Evolutionary conservation across 768 basidiomycete species (phyloP), one percentile per base, ranked within the genome.

Genomic region (Lactifluus rugatus): DNA sequence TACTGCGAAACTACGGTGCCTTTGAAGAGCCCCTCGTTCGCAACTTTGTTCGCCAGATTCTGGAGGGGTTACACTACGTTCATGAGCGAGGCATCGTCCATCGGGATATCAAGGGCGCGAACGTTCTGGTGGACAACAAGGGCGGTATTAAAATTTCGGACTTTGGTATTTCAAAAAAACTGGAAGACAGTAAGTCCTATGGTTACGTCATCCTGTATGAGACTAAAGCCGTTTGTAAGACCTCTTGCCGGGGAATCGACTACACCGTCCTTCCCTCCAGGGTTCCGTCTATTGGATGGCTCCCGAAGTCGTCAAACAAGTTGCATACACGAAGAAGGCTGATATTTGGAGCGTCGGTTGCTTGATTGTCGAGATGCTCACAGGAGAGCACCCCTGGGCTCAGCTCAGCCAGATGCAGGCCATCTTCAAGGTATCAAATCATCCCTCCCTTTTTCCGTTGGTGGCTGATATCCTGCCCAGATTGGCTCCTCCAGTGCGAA

Each of bases 261-360:
- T 84, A 45, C 87, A 97, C 68, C 79, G 96, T 7, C 90, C 93
- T 5, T 98, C 96, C 1, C 74, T 98, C 5, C 96, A 98, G 70
- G 96, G 96, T 2, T 96, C 93, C 1, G 94, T 97, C 11, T 98
- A 96, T 73, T 98, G 95, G 95, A 97, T 98, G 95, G 95, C 95
- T 0, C 95, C 95, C 0, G 95, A 97, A 71, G 93, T 97, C 19
- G 96, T 98, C 58, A 94, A 94, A 68, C 96, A 99, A 74, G 93
- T 85, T 25, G 81, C 84, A 0, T 91, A 96, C 68, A 94, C 93
- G 10, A 79, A 77, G 60, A 94, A 94, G 67, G 93, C 93, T 6
- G 94, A 96, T 69, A 94, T 96, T 54, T 97, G 94, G 94, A 91
- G 89, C 69, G 86, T 97, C 1, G 93, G 93, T 1, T 95, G 93